These are phyloP conservation scores for Cyanidium caldarium DNA, from an alignment of 23 red algal species.

Conservation along the genomic window DNA sequence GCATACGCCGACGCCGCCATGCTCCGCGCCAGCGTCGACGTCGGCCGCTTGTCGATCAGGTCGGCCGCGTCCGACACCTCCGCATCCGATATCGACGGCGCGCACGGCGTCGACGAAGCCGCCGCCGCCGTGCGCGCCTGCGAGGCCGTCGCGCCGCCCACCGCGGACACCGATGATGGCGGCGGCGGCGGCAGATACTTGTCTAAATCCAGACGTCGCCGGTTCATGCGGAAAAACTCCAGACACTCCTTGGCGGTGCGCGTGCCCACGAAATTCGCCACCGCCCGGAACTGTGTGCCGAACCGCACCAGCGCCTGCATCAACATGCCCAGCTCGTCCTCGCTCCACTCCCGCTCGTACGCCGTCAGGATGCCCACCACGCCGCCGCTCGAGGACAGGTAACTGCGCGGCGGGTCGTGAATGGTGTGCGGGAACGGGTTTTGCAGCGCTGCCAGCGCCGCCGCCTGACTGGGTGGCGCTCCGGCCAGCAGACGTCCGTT, in stretches of 20 bases:
- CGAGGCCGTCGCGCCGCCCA: background rate
- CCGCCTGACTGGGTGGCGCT: background rate
- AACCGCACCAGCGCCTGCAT: background rate
- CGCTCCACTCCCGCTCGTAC: background rate
- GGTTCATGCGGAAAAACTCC: slow-evolving; percentile 6
- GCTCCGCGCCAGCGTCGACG: background rate
- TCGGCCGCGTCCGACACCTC: background rate
- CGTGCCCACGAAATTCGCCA: slow-evolving; percentile 7
- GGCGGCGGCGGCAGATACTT: background rate
- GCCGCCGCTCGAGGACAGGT: background rate
- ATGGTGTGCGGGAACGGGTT: background rate
- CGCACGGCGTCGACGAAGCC: background rate
- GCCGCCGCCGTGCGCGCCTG: slow-evolving; percentile 3
- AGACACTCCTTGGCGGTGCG: slow-evolving; percentile 13
- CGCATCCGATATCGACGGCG: background rate
- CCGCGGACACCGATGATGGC: too few relatives aligned
- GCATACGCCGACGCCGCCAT: background rate
- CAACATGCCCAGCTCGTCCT: slow-evolving; percentile 13
- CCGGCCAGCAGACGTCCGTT: background rate
- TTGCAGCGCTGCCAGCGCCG: background rate
- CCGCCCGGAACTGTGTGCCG: slow-evolving; percentile 7
- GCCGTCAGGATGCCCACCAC: slow-evolving; percentile 8
- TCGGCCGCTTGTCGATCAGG: background rate
- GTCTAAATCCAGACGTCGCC: background rate
- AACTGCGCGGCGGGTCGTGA: slow-evolving; percentile 15